phyloP scores from a whole-genome alignment of 1,284 basidiomycete species.

The Cryptococcus amylolentus region DNA sequence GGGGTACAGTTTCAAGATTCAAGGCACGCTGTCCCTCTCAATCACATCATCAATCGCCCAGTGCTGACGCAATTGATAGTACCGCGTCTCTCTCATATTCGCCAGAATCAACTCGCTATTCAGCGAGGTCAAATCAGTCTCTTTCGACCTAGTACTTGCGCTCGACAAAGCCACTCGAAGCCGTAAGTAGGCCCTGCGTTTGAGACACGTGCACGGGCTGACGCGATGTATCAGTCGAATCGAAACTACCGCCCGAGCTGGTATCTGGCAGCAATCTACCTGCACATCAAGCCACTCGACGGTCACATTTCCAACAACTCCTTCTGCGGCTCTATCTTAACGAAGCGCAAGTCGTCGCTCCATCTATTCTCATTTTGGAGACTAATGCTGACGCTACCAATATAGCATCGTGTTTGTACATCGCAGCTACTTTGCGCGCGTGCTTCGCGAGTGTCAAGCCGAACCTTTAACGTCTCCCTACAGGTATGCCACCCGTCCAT shows the following conservation, averaged over 20 bases:
- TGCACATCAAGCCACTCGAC: not conserved
- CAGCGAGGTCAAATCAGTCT: not conserved
- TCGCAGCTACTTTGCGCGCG: not conserved
- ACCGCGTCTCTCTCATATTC: constrained; percentile 10
- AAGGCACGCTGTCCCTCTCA: not conserved
- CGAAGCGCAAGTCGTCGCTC: not conserved
- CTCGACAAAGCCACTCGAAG: constrained; percentile 1
- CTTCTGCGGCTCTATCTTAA: not conserved
- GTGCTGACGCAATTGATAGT: not conserved
- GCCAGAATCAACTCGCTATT: constrained; percentile 13
- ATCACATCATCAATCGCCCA: not conserved
- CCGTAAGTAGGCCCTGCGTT: not conserved
- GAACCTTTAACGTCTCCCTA: not conserved
- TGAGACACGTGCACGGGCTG: not conserved
- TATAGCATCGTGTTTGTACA: not conserved
- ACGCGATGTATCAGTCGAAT: not conserved
- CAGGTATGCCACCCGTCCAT: not conserved
- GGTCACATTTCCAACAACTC: not conserved
- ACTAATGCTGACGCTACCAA: not conserved
- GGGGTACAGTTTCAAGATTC: not conserved
- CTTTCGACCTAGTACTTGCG: constrained; percentile 5
- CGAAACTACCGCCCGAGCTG: not conserved
- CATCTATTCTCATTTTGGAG: too few species aligned
- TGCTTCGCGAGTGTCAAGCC: not conserved
- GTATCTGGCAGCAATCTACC: not conserved